Percentiles rank a stretch among this genome's conserved stretches.
These are phyloP conservation scores for Fusarium acutatum DNA, from an alignment of 2,329 filamentous ascomycete genomes.

Conservation along the genomic window DNA sequence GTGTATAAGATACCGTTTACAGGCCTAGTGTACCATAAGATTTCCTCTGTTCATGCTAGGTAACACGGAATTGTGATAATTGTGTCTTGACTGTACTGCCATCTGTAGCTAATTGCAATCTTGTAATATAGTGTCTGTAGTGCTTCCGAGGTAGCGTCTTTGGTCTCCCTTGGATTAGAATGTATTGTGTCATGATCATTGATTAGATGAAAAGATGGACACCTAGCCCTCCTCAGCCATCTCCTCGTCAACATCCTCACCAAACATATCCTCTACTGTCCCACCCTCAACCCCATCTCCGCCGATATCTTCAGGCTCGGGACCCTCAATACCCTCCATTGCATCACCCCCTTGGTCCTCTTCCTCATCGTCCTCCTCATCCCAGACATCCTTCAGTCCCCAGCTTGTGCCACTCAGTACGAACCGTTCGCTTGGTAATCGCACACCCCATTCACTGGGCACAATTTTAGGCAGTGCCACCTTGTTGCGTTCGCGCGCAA, in stretches of 20 bases:
- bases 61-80: slow-evolving; percentile 45
- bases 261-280: slow-evolving; percentile 64
- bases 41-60: slow-evolving; percentile 52
- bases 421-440: slow-evolving; percentile 73
- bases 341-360: slow-evolving; percentile 54
- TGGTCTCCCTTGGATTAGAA: neutral
- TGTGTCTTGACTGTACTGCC: slow-evolving; percentile 25
- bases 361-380: slow-evolving; percentile 56
- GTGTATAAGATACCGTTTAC: slow-evolving; percentile 64
- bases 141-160: neutral
- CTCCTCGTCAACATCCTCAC: slow-evolving; percentile 64
- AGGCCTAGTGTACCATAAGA: slow-evolving; percentile 65
- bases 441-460: slow-evolving; percentile 72
- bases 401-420: slow-evolving; percentile 72
- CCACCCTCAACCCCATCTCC: slow-evolving; percentile 60
- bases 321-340: slow-evolving; percentile 58
- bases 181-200: neutral
- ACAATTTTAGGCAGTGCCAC: slow-evolving; percentile 70
- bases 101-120: neutral
- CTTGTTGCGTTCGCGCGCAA: slow-evolving; percentile 76
- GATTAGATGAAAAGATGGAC: slow-evolving; percentile 2
- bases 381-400: slow-evolving; percentile 69
- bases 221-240: slow-evolving; percentile 56
- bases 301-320: slow-evolving; percentile 53
- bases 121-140: neutral